Evolutionary conservation across 371 early-diverging fungal species (phyloP).

Genomic region (Dinochytrium kinnereticum): DNA sequence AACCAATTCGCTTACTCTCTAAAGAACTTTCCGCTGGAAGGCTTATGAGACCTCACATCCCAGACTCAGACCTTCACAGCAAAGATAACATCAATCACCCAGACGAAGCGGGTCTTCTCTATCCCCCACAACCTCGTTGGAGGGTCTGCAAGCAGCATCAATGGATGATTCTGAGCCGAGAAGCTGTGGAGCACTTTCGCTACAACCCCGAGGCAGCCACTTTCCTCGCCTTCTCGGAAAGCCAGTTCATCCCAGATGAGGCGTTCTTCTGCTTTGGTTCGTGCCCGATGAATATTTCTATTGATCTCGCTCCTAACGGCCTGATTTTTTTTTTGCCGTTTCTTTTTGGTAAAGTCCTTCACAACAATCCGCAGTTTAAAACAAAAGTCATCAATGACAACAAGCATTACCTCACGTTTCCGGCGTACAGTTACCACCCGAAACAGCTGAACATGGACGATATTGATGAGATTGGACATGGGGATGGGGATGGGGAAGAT

Average conservation of each 20-base stretch:
- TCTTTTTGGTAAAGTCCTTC: too few species aligned
- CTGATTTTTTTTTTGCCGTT: too few species aligned
- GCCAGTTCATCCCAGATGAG: conserved; percentile 47
- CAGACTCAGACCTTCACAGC: neutral
- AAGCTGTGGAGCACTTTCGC: conserved; percentile 35
- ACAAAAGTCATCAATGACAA: conserved; percentile 41
- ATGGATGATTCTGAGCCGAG: conserved; percentile 50
- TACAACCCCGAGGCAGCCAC: conserved; percentile 6
- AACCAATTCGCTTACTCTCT: too few species aligned
- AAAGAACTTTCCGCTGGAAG: too few species aligned
- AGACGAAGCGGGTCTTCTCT: conserved; percentile 37
- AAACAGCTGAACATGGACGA: conserved; percentile 29
- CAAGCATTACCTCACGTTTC: conserved; percentile 46
- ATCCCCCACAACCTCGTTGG: conserved; percentile 45
- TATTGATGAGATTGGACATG: neutral
- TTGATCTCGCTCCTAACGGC: too few species aligned
- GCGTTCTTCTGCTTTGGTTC: conserved; percentile 44
- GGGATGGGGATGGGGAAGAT: conserved; percentile 1
- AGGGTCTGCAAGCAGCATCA: conserved; percentile 46
- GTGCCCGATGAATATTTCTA: too few species aligned
- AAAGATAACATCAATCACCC: too few species aligned
- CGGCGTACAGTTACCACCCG: conserved; percentile 31
- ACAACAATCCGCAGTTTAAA: too few species aligned
- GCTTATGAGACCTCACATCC: conserved; percentile 25
- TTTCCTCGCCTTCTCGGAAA: conserved; percentile 48